A percentile compares a stretch with the other conserved stretches of the same genome.
Conservation (phyloP, 768 basidiomycete species). For the Mycena latifolia region DNA sequence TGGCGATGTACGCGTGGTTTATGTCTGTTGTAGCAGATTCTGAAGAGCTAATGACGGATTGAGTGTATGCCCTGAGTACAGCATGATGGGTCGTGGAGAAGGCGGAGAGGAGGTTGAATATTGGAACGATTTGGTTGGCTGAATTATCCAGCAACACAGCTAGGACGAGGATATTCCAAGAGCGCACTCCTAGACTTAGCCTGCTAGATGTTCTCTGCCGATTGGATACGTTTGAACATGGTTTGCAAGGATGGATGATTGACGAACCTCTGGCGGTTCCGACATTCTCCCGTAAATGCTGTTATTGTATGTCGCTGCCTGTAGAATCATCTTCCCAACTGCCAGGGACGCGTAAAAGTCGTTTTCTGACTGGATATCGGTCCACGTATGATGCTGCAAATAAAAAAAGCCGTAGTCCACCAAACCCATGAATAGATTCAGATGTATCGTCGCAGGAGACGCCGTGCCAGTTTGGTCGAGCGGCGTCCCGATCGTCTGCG, state of each 20-base stretch:
- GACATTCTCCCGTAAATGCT: conserved; percentile 53
- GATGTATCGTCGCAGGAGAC: conserved; percentile 46
- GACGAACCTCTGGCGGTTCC: conserved; percentile 52
- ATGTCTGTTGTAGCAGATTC: conserved; percentile 66
- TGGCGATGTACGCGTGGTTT: conserved; percentile 75
- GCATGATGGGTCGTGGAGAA: conserved; percentile 64
- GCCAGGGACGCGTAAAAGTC: conserved; percentile 66
- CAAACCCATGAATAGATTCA: conserved; percentile 52
- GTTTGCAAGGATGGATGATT: neutral
- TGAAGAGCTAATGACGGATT: conserved; percentile 47
- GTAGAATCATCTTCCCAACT: conserved; percentile 66
- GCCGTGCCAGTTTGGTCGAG: conserved; percentile 28
- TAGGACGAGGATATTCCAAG: conserved; percentile 76
- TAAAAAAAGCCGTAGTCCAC: conserved; percentile 66
- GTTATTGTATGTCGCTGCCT: conserved; percentile 59
- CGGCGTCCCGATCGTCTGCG: conserved; percentile 33
- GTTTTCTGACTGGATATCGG: conserved; percentile 58
- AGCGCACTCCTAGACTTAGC: conserved; percentile 57
- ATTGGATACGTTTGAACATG: neutral
- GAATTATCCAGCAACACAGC: conserved; percentile 60
- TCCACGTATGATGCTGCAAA: conserved; percentile 62
- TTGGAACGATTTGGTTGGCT: conserved; percentile 49
- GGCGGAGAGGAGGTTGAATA: conserved; percentile 63
- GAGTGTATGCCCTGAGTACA: conserved; percentile 56
- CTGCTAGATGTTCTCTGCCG: conserved; percentile 51